Evolutionary conservation across 2,329 filamentous ascomycete genomes (phyloP), one percentile per base, ranked within the genome.

Genomic region (Arthrobotrys iridis): DNA sequence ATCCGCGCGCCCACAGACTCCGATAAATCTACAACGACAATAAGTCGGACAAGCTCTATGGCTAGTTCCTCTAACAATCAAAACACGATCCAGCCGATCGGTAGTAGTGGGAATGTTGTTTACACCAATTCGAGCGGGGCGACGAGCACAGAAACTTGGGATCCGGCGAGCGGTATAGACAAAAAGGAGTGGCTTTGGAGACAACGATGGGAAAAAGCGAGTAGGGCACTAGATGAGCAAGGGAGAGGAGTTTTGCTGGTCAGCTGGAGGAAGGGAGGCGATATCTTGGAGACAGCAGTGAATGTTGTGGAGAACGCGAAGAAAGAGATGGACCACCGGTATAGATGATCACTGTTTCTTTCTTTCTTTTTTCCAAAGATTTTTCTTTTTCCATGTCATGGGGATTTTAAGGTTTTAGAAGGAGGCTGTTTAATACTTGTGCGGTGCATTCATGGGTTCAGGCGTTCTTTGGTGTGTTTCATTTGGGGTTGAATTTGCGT

Each of bases 181-280:
- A 92, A 90, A 83, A 90, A 91, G 77, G 84, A 93, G 65, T 89
- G 90, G 73, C 80, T 93, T 52, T 95, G 91, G 92, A 85, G 86
- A 76, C 86, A 89, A 66, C 84, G 92, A 41, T 87, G 91, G 83
- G 86, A 86, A 43, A 84, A 87, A 46, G 91, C 91, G 2, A 88
- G 90, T 77, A 83, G 84, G 43, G 83, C 88, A 28, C 84, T 94
- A 7, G 30, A 46, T 22, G 59, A 30, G 20, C 87, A 87, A n/a
- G 83, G 84, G 3, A 84, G 88, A 40, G 90, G 90, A 2, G 90
- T 95, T 0, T 83, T 86, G 77, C 80, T 95, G 35, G 88, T 91
- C 77, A 92, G 87, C 18, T 95, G 92, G 92, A 85, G 90, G 43
- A 86, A 86, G 8, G 92, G 92, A 0, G 84, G 85, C 26, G 92